These are phyloP conservation scores for Cercophora samala DNA, from an alignment of 495 filamentous ascomycete species.

Conservation along the genomic window DNA sequence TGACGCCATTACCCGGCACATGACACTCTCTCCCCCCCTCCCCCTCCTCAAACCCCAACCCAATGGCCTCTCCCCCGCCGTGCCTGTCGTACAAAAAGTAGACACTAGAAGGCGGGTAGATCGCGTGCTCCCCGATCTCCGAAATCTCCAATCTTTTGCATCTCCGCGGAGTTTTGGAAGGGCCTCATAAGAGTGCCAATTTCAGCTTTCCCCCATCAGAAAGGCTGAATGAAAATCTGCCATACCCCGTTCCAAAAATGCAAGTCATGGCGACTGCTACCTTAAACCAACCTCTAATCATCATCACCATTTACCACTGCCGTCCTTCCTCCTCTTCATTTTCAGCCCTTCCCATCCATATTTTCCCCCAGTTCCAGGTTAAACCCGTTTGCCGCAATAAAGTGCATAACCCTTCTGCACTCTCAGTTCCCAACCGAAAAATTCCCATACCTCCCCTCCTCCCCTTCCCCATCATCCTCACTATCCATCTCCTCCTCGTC, in stretches of 20 bases:
- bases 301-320: not conserved
- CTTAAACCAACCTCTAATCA: no score
- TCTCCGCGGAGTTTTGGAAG: not conserved
- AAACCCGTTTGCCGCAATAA: no score
- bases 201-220: not conserved
- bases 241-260: not conserved
- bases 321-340: not conserved
- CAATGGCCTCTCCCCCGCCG: no score
- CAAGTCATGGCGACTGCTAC: not conserved
- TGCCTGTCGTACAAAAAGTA: not conserved
- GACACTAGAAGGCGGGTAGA: not conserved
- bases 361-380: no score
- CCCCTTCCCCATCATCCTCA: slow-evolving; percentile 40
- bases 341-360: no score
- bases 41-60: no score
- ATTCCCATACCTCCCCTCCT: slow-evolving; percentile 53
- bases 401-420: no score
- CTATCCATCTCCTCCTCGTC: slow-evolving; percentile 46
- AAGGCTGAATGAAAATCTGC: not conserved
- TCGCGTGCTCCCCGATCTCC: not conserved
- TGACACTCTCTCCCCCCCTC: no score
- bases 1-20: not conserved
- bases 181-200: not conserved
- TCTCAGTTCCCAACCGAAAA: slow-evolving; percentile 31
- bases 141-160: not conserved